Conservation (phyloP, 176 grass and related monocot species). For the Otatea glauca region DNA sequence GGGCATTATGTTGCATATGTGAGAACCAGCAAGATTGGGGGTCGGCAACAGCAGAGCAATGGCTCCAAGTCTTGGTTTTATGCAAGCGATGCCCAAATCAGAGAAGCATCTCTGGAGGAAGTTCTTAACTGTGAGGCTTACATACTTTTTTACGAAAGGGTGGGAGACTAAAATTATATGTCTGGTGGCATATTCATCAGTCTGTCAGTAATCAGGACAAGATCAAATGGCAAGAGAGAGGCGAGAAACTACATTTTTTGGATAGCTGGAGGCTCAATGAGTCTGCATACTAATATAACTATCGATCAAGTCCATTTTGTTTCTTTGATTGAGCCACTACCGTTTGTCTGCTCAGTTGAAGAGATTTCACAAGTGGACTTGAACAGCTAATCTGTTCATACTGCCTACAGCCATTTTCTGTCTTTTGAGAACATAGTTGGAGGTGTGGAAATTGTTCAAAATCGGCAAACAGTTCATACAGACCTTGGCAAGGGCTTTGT, state of each 20-base stretch:
- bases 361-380: constrained; percentile 42
- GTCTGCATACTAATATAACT: constrained; percentile 20
- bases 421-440: constrained; percentile 24
- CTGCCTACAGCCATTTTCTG: constrained; percentile 10
- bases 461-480: constrained; percentile 3
- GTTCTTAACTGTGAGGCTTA: constrained; percentile 72
- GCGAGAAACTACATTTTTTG: background rate
- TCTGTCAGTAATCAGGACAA: constrained; percentile 16
- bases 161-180: constrained; percentile 20
- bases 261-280: constrained; percentile 1
- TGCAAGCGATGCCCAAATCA: constrained; percentile 59
- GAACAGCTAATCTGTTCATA: constrained; percentile 38
- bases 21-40: constrained; percentile 59
- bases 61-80: constrained; percentile 65
- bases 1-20: constrained; percentile 86
- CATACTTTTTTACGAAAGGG: constrained; percentile 72
- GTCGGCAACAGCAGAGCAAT: constrained; percentile 35
- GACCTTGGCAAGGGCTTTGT: constrained; percentile 24
- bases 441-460: constrained; percentile 27
- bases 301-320: constrained; percentile 33
- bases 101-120: constrained; percentile 61
- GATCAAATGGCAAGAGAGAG: constrained; percentile 26
- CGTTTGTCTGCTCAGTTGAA: constrained; percentile 18
- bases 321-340: constrained; percentile 17
- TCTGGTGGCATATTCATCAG: background rate